These are phyloP conservation scores for Chalaropsis thielavioides DNA, from an alignment of 2,329 filamentous ascomycete species.

Conservation along the genomic window DNA sequence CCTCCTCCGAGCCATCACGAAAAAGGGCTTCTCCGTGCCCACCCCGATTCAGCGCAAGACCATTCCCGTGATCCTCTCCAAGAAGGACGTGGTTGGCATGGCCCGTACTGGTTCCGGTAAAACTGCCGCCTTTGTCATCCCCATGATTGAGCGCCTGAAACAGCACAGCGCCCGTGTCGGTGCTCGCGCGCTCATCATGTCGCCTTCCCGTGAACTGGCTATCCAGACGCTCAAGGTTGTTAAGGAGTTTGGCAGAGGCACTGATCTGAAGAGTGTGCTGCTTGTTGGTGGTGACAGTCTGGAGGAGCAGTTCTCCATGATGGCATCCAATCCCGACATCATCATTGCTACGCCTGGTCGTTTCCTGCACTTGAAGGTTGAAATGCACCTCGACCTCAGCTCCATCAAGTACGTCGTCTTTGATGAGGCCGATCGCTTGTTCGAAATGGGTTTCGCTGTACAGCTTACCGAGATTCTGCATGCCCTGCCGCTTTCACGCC, in stretches of 20 bases:
- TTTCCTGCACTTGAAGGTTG: conserved; percentile 91
- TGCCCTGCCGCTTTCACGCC: conserved; percentile 66
- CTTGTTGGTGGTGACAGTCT: conserved; percentile 90
- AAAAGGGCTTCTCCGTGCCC: conserved; percentile 90
- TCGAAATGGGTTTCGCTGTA: conserved; percentile 95
- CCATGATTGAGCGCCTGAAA: conserved; percentile 91
- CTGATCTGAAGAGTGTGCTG: conserved; percentile 78
- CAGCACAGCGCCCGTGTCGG: conserved; percentile 77
- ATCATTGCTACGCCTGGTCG: conserved; percentile 93
- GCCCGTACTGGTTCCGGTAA: conserved; percentile 97
- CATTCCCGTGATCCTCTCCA: conserved; percentile 77
- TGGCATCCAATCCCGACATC: conserved; percentile 92
- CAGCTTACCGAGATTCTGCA: conserved; percentile 89
- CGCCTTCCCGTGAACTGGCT: conserved; percentile 84
- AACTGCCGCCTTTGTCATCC: conserved; percentile 94
- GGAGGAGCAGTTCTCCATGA: conserved; percentile 85
- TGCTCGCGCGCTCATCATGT: conserved; percentile 72
- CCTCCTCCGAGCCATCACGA: conserved; percentile 76
- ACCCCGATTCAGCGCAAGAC: conserved; percentile 96
- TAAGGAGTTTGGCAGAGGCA: conserved; percentile 81
- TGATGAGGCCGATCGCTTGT: conserved; percentile 89
- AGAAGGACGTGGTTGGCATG: conserved; percentile 97
- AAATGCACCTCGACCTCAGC: conserved; percentile 84
- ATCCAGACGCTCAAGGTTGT: conserved; percentile 92
- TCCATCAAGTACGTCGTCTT: conserved; percentile 92